Evolutionary conservation across 2,329 filamentous ascomycete genomes (phyloP).

Genomic region (Boeremia exigua): DNA sequence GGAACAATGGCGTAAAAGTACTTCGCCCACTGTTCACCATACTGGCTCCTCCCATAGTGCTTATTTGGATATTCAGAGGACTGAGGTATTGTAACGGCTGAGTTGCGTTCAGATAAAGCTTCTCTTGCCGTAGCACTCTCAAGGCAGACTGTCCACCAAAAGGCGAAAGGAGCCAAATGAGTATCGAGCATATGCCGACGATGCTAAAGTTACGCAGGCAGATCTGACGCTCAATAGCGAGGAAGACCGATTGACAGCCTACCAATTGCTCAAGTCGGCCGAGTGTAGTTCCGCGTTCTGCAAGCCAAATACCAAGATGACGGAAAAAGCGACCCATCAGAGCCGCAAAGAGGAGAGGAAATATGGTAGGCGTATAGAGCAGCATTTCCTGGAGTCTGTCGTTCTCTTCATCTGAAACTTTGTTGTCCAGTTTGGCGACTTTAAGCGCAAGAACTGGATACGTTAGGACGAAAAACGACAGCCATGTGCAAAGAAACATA

Average conservation of each 20-base stretch:
- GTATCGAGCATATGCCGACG: conserved; percentile 30
- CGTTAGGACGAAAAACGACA: conserved; percentile 7
- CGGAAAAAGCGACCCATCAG: conserved; percentile 40
- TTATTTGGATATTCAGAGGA: conserved; percentile 17
- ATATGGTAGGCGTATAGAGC: conserved; percentile 37
- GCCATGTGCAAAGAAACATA: conserved; percentile 10
- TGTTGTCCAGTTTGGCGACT: conserved; percentile 30
- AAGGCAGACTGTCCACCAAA: conserved; percentile 40
- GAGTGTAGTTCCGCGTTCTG: conserved; percentile 39
- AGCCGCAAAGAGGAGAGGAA: conserved; percentile 39
- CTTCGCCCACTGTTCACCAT: conserved; percentile 22
- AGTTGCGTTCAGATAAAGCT: conserved; percentile 14
- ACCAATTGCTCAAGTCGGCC: conserved; percentile 38
- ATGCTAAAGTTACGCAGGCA: conserved; percentile 31
- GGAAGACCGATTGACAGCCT: conserved; percentile 39
- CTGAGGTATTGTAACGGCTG: conserved; percentile 28
- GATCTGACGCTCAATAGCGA: conserved; percentile 39
- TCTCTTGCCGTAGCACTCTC: conserved; percentile 29
- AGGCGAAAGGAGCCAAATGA: conserved; percentile 39
- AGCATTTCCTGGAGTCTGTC: conserved; percentile 23
- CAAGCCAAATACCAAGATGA: conserved; percentile 32
- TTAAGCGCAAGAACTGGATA: conserved; percentile 30
- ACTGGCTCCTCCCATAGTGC: conserved; percentile 20
- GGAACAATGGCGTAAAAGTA: conserved; percentile 28
- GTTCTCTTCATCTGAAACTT: conserved; percentile 23